A percentile compares a stretch with the other conserved stretches of the same genome.
Conservation (phyloP, 768 basidiomycete species). For the Harrya chromipes region DNA sequence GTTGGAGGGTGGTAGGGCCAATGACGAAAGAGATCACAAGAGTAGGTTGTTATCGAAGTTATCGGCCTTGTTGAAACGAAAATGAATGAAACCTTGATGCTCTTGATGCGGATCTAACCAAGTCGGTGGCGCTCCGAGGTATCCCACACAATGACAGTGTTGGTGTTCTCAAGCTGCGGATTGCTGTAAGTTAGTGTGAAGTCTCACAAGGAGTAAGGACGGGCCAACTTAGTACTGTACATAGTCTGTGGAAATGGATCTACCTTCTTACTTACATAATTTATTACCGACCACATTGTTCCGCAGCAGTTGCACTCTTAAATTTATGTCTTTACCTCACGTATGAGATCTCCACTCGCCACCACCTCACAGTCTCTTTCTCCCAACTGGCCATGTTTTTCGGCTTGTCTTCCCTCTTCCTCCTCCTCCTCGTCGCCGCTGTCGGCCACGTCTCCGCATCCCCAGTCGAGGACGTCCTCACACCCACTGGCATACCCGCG, state of each 20-base stretch:
- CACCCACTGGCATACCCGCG: constrained; percentile 20
- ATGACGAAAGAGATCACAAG: not conserved
- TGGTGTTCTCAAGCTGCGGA: too few species aligned
- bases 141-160: too few species aligned
- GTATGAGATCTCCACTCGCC: not conserved
- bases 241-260: too few species aligned
- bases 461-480: not conserved
- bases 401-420: not conserved
- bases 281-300: not conserved
- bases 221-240: too few species aligned
- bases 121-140: too few species aligned
- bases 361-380: not conserved
- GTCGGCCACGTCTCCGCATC: constrained; percentile 7
- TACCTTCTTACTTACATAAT: constrained; percentile 4
- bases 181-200: too few species aligned
- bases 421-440: not conserved
- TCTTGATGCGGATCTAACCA: too few species aligned
- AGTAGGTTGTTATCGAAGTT: constrained; percentile 4
- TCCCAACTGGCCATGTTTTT: not conserved
- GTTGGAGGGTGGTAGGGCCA: not conserved
- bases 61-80: constrained; percentile 7
- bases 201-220: too few species aligned
- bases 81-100: too few species aligned
- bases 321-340: not conserved
- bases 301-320: constrained; percentile 11